Evolutionary conservation across 306 rosid species (phyloP), one percentile per base, ranked within the genome.

Genomic region (Corylus americana): DNA sequence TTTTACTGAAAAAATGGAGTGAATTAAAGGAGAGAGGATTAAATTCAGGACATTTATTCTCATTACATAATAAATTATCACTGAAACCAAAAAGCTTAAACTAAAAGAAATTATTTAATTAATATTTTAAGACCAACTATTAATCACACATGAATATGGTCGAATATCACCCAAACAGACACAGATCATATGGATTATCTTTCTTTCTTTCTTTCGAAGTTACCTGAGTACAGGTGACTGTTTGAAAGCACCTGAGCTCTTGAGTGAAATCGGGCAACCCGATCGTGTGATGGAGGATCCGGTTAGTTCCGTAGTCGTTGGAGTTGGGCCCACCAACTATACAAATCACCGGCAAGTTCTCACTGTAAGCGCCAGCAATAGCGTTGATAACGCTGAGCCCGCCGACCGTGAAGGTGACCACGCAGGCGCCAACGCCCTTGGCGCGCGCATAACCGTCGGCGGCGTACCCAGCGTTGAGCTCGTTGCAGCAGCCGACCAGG

Each of bases 361-460:
- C 97, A 22, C 97, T 92, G 83, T 79, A 90, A 27, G 97, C 97
- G 55, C 97, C 97, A 80, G 97, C 98, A n/a, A 94, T 86, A 25
- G 98, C 98, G 70, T 94, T 93, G 68, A 94, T 37, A 22, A 90
- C 89, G 73, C 98, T 94, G 45, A 94, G 91, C 55, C 98, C 98
- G n/a, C 97, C 98, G 0, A 92, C 98, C 0, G 97, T 94, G 85
- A 94, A 94, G 22, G 98, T 94, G 42, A 94, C 97, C 0, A 80
- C 97, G 55, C 98, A 94, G 3, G 96, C 98, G 54, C 94, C 98
- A 1, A 92, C 88, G 18, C 98, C 97, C 53, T 79, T 84, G 75
- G 91, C 88, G 25, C 98, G 91, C 3, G 96, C 97, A 82, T 90
- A 94, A 77, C 97, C 97, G 17, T 94, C 98, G 67, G 97, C 98